These are phyloP conservation scores for Globisporangium spiculum DNA, from an alignment of 352 stramenopile genomes.

Conservation along the genomic window DNA sequence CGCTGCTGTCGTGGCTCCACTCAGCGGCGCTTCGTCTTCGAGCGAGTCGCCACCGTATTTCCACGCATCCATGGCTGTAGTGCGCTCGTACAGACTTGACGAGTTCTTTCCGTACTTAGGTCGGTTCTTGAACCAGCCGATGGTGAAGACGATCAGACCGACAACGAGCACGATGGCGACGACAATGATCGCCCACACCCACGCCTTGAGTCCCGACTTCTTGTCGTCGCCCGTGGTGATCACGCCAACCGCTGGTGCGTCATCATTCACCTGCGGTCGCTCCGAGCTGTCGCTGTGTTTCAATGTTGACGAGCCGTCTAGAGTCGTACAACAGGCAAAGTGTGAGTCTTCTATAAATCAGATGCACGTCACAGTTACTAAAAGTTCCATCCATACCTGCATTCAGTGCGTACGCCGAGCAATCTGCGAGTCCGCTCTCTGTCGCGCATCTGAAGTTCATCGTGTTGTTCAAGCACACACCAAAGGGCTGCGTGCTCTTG, in stretches of 20 bases:
- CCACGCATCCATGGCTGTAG: constrained; percentile 25
- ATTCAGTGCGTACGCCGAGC: constrained; percentile 27
- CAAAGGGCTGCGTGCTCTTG: not conserved
- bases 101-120: constrained; percentile 27
- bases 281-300: not conserved
- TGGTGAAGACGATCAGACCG: constrained; percentile 32
- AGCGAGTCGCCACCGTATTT: constrained; percentile 14
- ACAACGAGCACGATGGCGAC: constrained; percentile 29
- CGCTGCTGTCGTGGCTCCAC: constrained; percentile 18
- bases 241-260: not conserved
- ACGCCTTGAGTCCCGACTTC: constrained; percentile 22
- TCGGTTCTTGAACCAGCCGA: constrained; percentile 55
- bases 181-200: constrained; percentile 37
- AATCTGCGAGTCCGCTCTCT: constrained; percentile 5
- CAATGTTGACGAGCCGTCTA: constrained; percentile 15
- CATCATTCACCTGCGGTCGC: not conserved
- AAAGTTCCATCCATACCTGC: constrained; percentile 4
- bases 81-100: constrained; percentile 26
- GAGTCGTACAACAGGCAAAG: not conserved
- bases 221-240: constrained; percentile 13
- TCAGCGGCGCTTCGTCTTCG: constrained; percentile 22
- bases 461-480: constrained; percentile 16
- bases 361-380: not conserved
- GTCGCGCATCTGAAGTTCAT: constrained; percentile 3
- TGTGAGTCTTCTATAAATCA: not conserved